A percentile compares a stretch with the other conserved stretches of the same genome.
Evolutionary conservation across 2,329 filamentous ascomycete genomes (phyloP).

Genomic region (Bipolaris zeicola): DNA sequence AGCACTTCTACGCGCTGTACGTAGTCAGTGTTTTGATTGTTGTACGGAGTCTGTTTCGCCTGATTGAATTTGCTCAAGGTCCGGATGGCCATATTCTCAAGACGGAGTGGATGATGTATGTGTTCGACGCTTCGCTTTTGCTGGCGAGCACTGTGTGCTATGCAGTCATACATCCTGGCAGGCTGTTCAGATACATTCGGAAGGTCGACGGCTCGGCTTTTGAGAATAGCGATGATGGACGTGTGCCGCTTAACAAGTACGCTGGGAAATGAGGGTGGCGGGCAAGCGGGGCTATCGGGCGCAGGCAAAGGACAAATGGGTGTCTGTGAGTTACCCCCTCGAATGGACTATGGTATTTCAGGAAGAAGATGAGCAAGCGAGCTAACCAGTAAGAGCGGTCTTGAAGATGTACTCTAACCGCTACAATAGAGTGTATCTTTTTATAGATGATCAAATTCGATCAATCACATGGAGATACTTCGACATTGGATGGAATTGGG

Average conservation of each 20-base stretch:
- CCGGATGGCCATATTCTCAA: constrained; percentile 10
- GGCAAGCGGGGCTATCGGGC: no score
- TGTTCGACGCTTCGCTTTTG: constrained; percentile 26
- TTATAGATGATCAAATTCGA: no score
- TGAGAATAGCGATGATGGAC: background rate
- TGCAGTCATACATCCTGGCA: constrained; percentile 20
- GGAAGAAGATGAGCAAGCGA: no score
- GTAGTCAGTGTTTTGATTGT: constrained; percentile 21
- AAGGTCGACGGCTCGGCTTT: constrained; percentile 10
- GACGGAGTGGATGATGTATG: constrained; percentile 22
- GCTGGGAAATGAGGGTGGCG: background rate
- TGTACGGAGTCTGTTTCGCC: constrained; percentile 20
- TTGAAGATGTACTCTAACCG: no score
- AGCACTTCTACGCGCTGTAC: constrained; percentile 16
- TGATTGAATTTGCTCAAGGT: constrained; percentile 23
- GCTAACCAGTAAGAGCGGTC: no score
- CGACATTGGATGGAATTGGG: no score
- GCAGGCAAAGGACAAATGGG: no score
- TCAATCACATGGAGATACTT: no score
- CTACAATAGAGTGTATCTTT: no score
- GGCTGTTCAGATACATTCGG: constrained; percentile 15
- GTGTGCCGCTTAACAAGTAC: background rate
- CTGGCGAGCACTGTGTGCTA: constrained; percentile 14
- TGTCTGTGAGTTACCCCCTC: no score
- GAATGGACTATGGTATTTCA: no score